phyloP scores from a whole-genome alignment of 306 rosid species.

The Glycine latifolia region DNA sequence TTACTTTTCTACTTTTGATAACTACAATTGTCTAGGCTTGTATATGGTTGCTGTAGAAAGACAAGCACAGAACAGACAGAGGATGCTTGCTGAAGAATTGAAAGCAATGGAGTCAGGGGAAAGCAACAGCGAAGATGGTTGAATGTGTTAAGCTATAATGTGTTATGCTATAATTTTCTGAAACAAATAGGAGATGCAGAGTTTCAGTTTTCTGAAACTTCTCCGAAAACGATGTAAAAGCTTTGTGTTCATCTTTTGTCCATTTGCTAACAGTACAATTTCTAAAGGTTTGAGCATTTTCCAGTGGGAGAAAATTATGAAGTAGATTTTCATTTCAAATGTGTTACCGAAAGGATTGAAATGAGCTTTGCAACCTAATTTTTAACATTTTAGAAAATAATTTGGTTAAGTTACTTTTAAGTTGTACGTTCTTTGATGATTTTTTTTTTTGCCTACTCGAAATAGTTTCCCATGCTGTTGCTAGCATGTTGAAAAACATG shows the following conservation, averaged over 20 bases:
- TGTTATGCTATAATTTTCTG: slow-evolving; percentile 8
- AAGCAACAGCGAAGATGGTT: not conserved
- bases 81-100: slow-evolving; percentile 57
- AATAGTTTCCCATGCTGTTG: too few species aligned
- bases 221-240: slow-evolving; percentile 11
- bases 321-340: slow-evolving; percentile 15
- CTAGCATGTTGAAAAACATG: too few species aligned
- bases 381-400: slow-evolving; percentile 1
- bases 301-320: slow-evolving; percentile 31
- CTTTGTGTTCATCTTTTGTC: slow-evolving; percentile 20
- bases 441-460: not conserved
- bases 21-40: slow-evolving; percentile 47
- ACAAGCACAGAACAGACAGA: slow-evolving; percentile 53
- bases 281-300: slow-evolving; percentile 12
- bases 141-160: slow-evolving; percentile 11
- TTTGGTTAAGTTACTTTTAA: not conserved
- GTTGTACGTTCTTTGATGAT: not conserved
- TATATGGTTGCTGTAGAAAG: slow-evolving; percentile 63
- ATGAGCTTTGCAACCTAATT: not conserved
- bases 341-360: not conserved
- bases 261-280: not conserved
- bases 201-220: slow-evolving; percentile 8
- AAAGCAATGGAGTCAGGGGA: slow-evolving; percentile 45
- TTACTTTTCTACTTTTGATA: slow-evolving; percentile 27
- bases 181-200: slow-evolving; percentile 2